Evolutionary conservation across 306 rosid genomes (phyloP), one percentile per base, ranked within the genome.

Genomic region (Inga laurina): DNA sequence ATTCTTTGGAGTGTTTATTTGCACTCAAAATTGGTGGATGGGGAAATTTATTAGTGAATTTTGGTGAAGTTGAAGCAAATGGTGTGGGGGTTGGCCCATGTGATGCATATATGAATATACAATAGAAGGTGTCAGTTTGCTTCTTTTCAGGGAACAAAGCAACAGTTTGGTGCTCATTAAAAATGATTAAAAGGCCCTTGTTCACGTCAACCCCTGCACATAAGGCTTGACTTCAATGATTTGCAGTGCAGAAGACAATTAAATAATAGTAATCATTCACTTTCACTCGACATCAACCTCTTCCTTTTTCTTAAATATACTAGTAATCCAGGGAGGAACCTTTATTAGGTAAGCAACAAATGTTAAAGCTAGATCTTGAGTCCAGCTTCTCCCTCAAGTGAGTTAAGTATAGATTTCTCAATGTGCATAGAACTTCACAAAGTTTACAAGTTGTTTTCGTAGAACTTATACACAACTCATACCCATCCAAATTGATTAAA

Each of bases 131-230:
- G 39, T 15, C 41, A 59, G 27, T 57, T 7, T 76, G 70, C 71
- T 39, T 10, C 71, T 57, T 57, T 76, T 76, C 9, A 43, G 80
- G 72, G 80, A 41, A 77, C 80, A 57, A 77, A 39, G 27, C 19
- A 61, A 24, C 65, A 43, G 56, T 27, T 77, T 41, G 72, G 72
- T 24, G 16, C 16, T 61, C 5, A 24, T 16, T 9, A 77, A 43
- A 43, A 77, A 77, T 62, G 59, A 77, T 59, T 43, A 77, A 66
- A 68, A 34, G 13, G 57, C 8, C 35, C 39, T 1, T 41, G 35
- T 44, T 27, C n/a, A 46, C 57, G 24, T 45, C n/a, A 45, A 45
- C 11, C 75, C 49, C 10, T 11, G 22, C 41, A 24, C 39, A 27
- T 27, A 71, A 1, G 41, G 59, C 22, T 41, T 46, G 59, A 45